Evolutionary conservation across 805 yeast genomes (phyloP), one percentile per base, ranked within the genome.

Genomic region (Metschnikowia bowlesiae): DNA sequence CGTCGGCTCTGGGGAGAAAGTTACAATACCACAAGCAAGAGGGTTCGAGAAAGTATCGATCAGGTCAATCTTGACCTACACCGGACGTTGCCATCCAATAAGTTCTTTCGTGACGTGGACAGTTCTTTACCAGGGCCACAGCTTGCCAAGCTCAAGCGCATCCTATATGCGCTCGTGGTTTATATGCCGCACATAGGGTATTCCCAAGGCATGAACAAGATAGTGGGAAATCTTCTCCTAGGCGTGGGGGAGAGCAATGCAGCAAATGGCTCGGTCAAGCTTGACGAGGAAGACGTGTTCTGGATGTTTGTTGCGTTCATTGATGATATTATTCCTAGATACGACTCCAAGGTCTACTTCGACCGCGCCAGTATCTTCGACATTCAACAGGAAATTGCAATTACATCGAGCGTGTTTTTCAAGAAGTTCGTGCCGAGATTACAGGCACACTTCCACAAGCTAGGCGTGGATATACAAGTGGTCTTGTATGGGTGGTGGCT

Each of bases 201-300:
- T 59, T 76, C 81, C 47, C 85, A 81, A 56, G 85, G 85, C 1
- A 75, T 81, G 85, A 81, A 81, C 58, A 74, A 80, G 55, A 75
- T 81, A n/a, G 77, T 75, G 9, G 85, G 82, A 0, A 77, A 75
- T 42, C 53, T 81, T 8, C 59, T 81, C 10, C 58, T 81, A 22
- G 73, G 75, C 0, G 71, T 64, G 43, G 53, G 48, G 39, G 59
- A 56, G 38, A 54, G 59, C 37, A 51, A 55, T 26, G 45, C 45
- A 9, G 13, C 32, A n/a, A 35, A 10, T 4, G 61, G 58, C 7
- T 32, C 48, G 0, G n/a, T 18, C 4, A 49, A 44, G 11, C 48
- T 61, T 18, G 53, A 54, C 3, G 71, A 77, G 45, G 83, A 77
- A 49, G 83, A 79, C 47, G 73, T 80, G 6, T 81, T 78, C 51